phyloP scores from a whole-genome alignment of 441 rosid genomes.

The Jatropha podagrica region DNA sequence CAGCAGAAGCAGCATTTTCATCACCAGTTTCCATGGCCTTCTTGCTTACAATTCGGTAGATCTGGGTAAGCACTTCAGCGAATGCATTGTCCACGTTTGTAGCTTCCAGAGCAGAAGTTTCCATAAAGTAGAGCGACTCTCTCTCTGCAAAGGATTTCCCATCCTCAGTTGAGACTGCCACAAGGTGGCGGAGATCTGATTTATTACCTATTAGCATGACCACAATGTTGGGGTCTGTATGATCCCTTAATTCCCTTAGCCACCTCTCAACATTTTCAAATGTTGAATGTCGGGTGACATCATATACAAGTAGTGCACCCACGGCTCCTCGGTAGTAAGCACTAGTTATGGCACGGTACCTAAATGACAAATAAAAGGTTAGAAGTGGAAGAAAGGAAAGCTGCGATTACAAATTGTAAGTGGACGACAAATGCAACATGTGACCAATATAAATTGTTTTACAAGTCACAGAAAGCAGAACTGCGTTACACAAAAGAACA shows the following conservation, averaged over 20 bases:
- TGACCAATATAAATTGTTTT: too few species aligned
- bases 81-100: conserved; percentile 81
- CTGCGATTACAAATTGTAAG: background rate
- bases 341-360: conserved; percentile 94
- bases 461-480: background rate
- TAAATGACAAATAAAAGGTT: conserved; percentile 9
- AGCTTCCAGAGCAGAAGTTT: conserved; percentile 82
- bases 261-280: conserved; percentile 77
- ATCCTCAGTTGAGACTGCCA: conserved; percentile 78
- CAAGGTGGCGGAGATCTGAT: conserved; percentile 88
- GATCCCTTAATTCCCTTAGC: conserved; percentile 78
- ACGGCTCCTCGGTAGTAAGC: conserved; percentile 91
- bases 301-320: conserved; percentile 81
- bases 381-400: background rate
- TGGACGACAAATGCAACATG: background rate
- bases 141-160: conserved; percentile 73
- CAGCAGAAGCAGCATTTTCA: conserved; percentile 46
- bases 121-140: conserved; percentile 85
- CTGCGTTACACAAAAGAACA: background rate
- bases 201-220: conserved; percentile 84
- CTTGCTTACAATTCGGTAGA: conserved; percentile 72
- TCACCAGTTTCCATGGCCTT: conserved; percentile 73
- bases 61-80: conserved; percentile 78
- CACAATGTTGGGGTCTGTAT: conserved; percentile 85
- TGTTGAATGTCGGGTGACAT: conserved; percentile 78